A percentile compares a stretch with the other conserved stretches of the same genome.
Conservation (phyloP, 768 basidiomycete species). For the Lactifluus subvellereus region DNA sequence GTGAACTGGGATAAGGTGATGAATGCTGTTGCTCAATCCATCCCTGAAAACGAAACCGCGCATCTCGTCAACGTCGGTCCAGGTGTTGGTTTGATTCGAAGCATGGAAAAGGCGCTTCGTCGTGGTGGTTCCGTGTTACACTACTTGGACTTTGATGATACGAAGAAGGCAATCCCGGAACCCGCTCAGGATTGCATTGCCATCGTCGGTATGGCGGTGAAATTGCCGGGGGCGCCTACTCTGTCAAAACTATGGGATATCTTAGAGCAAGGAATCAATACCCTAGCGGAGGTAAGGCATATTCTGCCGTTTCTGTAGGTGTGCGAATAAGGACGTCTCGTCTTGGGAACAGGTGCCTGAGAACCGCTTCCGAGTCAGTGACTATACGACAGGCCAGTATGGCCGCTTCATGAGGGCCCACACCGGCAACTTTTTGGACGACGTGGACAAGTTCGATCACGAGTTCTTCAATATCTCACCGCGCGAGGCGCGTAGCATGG, state of each 20-base stretch:
- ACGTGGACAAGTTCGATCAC: conserved; percentile 58
- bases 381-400: conserved; percentile 33
- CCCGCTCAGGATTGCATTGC: conserved; percentile 51
- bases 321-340: conserved; percentile 3
- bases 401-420: conserved; percentile 45
- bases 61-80: conserved; percentile 47
- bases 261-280: conserved; percentile 51
- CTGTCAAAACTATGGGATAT: conserved; percentile 51
- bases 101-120: conserved; percentile 35
- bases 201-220: conserved; percentile 66
- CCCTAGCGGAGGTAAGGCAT: conserved; percentile 46
- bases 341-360: conserved; percentile 48
- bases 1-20: conserved; percentile 45
- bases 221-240: conserved; percentile 46
- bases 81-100: conserved; percentile 37
- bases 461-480: conserved; percentile 69
- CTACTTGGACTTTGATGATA: conserved; percentile 2
- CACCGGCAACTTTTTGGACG: conserved; percentile 59
- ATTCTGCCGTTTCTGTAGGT: background rate
- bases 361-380: conserved; percentile 46
- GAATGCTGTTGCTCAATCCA: conserved; percentile 20
- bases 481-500: conserved; percentile 69
- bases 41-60: conserved; percentile 28
- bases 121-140: conserved; percentile 18
- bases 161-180: background rate